phyloP scores from a whole-genome alignment of 768 basidiomycete species.

The Stropharia rugosoannulata region DNA sequence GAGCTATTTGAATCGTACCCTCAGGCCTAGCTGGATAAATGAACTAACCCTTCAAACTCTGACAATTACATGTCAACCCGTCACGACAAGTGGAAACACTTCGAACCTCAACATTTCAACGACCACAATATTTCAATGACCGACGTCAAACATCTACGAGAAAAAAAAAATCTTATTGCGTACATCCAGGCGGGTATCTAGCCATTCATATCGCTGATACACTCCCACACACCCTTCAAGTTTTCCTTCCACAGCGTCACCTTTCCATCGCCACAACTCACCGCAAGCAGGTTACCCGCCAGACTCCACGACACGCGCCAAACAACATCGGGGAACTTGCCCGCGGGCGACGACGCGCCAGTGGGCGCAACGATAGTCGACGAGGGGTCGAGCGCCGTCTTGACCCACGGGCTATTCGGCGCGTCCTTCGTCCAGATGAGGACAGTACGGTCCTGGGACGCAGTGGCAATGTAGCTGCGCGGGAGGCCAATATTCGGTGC shows the following conservation, averaged over 20 bases:
- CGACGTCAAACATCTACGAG: no score
- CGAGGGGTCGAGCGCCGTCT: constrained; percentile 76
- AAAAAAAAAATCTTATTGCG: no score
- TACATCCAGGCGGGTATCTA: constrained; percentile 31
- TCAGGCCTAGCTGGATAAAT: no score
- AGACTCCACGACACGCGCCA: constrained; percentile 99
- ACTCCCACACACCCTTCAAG: constrained; percentile 93
- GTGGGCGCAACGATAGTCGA: constrained; percentile 45
- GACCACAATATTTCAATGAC: no score
- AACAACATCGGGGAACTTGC: constrained; percentile 94
- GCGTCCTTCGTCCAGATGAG: constrained; percentile 90
- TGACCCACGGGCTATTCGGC: constrained; percentile 73
- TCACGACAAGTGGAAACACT: no score
- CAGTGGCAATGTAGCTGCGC: constrained; percentile 92
- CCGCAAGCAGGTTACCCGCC: constrained; percentile 93
- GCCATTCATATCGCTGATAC: constrained; percentile 92
- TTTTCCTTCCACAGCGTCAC: constrained; percentile 99
- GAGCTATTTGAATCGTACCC: neutral
- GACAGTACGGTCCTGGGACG: constrained; percentile 91
- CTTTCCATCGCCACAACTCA: constrained; percentile 97
- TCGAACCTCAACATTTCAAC: no score
- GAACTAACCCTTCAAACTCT: no score
- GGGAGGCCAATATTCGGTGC: constrained; percentile 96
- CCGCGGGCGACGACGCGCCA: constrained; percentile 46
- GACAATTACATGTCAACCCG: no score